Evolutionary conservation across 768 basidiomycete genomes (phyloP).

Genomic region (Calvatia gigantea): DNA sequence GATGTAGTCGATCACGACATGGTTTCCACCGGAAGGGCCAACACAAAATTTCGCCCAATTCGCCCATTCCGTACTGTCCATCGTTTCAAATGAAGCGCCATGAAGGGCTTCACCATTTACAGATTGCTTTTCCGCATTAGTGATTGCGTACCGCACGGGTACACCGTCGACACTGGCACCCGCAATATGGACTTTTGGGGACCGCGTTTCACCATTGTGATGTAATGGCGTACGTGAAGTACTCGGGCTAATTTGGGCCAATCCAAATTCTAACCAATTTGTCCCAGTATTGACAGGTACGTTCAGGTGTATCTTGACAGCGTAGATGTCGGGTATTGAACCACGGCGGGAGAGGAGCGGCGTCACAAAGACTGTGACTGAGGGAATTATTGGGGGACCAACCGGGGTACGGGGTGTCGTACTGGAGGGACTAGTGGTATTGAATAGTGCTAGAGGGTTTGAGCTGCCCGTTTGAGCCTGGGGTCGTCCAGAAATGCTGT

Average conservation of each 20-base stretch:
- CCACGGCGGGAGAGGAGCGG: conserved; percentile 35
- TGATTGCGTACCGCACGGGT: conserved; percentile 57
- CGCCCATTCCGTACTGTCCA: conserved; percentile 56
- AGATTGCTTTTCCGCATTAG: conserved; percentile 35
- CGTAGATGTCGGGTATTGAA: conserved; percentile 45
- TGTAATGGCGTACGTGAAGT: conserved; percentile 16
- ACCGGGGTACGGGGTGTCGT: conserved; percentile 48
- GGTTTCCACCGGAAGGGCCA: conserved; percentile 47
- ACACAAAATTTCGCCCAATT: conserved; percentile 62
- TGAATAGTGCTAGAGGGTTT: conserved; percentile 24
- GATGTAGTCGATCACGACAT: conserved; percentile 62
- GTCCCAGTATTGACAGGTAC: conserved; percentile 55
- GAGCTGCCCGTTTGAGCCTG: conserved; percentile 33
- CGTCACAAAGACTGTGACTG: conserved; percentile 50
- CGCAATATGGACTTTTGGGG: conserved; percentile 50
- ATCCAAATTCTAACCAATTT: conserved; percentile 77
- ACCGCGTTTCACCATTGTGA: conserved; percentile 17
- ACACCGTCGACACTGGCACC: conserved; percentile 63
- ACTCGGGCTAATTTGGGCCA: conserved; percentile 38
- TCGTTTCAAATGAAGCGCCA: conserved; percentile 46
- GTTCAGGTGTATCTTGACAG: conserved; percentile 53
- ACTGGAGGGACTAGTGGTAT: conserved; percentile 24
- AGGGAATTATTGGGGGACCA: conserved; percentile 61
- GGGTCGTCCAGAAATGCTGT: conserved; percentile 21
- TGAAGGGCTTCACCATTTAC: conserved; percentile 27